These are phyloP conservation scores for Fraxinus albicans DNA, from an alignment of 305 asterid genomes.

Conservation along the genomic window DNA sequence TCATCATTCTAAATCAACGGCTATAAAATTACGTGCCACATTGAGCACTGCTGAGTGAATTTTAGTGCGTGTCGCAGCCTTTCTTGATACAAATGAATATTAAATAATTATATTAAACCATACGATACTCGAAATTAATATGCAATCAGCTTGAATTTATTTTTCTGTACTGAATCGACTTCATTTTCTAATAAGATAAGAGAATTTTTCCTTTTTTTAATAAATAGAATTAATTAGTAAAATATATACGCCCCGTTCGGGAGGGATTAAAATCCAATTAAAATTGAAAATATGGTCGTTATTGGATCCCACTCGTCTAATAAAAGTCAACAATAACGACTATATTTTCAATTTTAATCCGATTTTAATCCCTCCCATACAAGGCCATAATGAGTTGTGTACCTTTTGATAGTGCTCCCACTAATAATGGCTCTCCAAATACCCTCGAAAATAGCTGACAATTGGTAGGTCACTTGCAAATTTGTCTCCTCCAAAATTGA, in stretches of 20 bases:
- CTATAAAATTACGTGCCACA: background rate
- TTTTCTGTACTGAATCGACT: background rate
- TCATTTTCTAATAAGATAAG: background rate
- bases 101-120: too few relatives aligned
- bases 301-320: too few relatives aligned
- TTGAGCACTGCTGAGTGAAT: slow-evolving; percentile 13
- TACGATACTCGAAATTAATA: background rate
- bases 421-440: slow-evolving; percentile 27
- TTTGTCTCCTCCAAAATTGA: slow-evolving; percentile 19
- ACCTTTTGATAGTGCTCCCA: slow-evolving; percentile 44
- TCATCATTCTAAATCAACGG: background rate
- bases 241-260: too few relatives aligned
- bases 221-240: slow-evolving; percentile 3
- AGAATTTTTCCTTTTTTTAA: background rate
- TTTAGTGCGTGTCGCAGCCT: background rate
- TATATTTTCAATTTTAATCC: too few relatives aligned
- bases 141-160: background rate
- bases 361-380: too few relatives aligned
- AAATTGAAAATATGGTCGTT: too few relatives aligned
- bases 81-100: background rate
- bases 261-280: too few relatives aligned
- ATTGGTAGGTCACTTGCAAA: slow-evolving; percentile 46
- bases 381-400: slow-evolving; percentile 5
- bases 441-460: slow-evolving; percentile 24
- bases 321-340: too few relatives aligned